Conservation (phyloP, 345 rosid genomes). For the Sonneratia alba region DNA sequence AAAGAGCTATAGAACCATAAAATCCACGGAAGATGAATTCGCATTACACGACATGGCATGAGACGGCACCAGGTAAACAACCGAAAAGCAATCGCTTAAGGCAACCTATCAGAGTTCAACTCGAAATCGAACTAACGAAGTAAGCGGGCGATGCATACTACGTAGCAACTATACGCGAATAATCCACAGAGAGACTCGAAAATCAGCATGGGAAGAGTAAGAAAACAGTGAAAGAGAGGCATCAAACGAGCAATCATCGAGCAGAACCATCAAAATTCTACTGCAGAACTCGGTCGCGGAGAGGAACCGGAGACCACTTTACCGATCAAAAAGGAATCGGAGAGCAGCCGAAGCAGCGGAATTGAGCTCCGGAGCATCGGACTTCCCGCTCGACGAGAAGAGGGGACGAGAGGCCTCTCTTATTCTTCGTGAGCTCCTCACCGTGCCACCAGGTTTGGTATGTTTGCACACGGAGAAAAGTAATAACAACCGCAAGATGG, state of each 20-base stretch:
- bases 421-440: neutral
- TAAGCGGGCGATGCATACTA: neutral
- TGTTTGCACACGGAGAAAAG: neutral
- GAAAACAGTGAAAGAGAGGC: neutral
- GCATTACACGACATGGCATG: neutral
- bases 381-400: neutral
- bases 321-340: neutral
- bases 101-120: neutral
- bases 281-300: neutral
- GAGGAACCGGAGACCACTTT: neutral
- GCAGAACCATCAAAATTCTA: neutral
- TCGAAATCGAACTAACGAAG: neutral
- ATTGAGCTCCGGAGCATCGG: neutral
- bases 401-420: neutral
- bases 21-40: neutral
- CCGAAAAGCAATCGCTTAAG: neutral
- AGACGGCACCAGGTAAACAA: neutral
- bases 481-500: too few relatives aligned
- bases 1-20: neutral
- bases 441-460: neutral
- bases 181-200: neutral
- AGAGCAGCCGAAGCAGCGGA: neutral
- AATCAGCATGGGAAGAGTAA: neutral
- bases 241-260: neutral
- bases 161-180: neutral